These are phyloP conservation scores for Fraxinus xanthoxyloides DNA, from an alignment of 305 asterid species.

Conservation along the genomic window DNA sequence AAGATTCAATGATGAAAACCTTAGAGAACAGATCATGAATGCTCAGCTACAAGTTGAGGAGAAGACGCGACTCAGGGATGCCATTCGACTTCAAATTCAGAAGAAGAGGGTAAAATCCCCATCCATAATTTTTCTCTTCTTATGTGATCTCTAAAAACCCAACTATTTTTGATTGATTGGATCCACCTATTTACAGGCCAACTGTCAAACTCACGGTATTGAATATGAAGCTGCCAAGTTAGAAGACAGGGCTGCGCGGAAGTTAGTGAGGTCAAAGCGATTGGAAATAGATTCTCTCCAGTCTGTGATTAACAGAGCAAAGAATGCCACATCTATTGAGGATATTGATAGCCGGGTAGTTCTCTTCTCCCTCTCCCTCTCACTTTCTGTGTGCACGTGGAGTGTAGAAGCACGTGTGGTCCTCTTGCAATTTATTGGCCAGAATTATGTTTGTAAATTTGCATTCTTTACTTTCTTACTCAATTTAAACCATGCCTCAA, in stretches of 20 bases:
- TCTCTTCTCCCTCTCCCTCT: conserved; percentile 17
- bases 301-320: conserved; percentile 69
- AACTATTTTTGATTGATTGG: background rate
- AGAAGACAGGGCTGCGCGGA: conserved; percentile 56
- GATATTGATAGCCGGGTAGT: conserved; percentile 77
- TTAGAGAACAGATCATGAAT: conserved; percentile 61
- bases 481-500: conserved; percentile 13
- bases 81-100: conserved; percentile 64
- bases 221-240: conserved; percentile 67
- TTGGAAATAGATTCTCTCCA: conserved; percentile 79
- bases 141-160: background rate
- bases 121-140: background rate
- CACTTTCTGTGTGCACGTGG: background rate
- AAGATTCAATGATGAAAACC: conserved; percentile 65
- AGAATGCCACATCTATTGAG: conserved; percentile 80
- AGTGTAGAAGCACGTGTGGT: background rate
- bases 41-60: conserved; percentile 74
- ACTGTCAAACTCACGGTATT: conserved; percentile 52
- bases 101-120: conserved; percentile 58
- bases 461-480: background rate
- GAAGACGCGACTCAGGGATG: conserved; percentile 76
- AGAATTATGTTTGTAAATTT: background rate
- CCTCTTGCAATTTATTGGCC: conserved; percentile 1
- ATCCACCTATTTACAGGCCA: conserved; percentile 32
- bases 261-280: conserved; percentile 70